Base-by-base conservation (phyloP, 2,329 filamentous ascomycete genomes). In the Myriosclerotinia duriaeana region DNA sequence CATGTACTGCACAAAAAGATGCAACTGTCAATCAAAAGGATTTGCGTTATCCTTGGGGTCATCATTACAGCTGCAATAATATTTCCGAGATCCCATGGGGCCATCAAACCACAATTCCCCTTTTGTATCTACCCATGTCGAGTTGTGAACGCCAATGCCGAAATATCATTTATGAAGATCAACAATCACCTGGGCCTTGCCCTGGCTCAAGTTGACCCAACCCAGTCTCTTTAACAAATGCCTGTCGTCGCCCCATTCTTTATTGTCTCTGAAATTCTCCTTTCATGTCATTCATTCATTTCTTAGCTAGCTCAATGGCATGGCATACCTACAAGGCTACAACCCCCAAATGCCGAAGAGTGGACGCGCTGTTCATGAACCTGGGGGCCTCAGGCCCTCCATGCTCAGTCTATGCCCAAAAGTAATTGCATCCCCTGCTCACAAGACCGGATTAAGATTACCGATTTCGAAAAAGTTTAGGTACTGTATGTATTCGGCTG, bases 121-220 rank as follows among this genome's bases (percentile, higher is more conserved):
- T 61, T 26, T 38, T 17, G 44, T 38, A 48, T 15, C 14, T 26
- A 17, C 44, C 58, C 58, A 61, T 61, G 58, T 50, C 34, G 30
- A 34, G 30, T 34, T 34, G 30, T 34, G 30, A 60, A 48, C 42
- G 20, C 12, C 44, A 61, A 52, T 44, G 58, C 58, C 58, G 58
- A 50, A 50, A 44, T 50, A 40, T 38, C 30, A 38, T 34, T 61
- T 61, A 52, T 52, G 58, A 61, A 61, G 44, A 61, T 61, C 58
- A 61, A 50, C 58, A 38, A 40, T 26, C n/a, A 34, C 30, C 30
- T 46, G 17, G 44, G 15, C 6, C n/a, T 50, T 26, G 44, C 44
- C 58, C 44, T 50, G 58, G 44, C 15, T 22, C 34, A 12, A 38
- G 34, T 52, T n/a, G 34, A 38, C 44, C 44, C 36, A 38, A 40